Evolutionary conservation across 2,329 filamentous ascomycete genomes (phyloP).

Genomic region (Geosmithia putterillii): DNA sequence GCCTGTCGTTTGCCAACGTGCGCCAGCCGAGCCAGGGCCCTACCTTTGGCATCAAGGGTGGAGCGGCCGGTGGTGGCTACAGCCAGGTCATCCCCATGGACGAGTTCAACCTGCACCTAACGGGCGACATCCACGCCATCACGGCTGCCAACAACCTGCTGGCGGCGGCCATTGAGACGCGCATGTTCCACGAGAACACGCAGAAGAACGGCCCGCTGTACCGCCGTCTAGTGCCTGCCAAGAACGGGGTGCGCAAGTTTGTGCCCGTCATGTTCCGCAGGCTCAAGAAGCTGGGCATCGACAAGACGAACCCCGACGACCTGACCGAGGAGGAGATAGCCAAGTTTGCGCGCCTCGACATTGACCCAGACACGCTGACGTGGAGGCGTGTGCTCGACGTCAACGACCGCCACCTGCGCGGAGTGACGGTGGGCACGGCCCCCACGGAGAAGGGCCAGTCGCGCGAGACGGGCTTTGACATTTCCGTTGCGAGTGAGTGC

Average conservation of each 20-base stretch:
- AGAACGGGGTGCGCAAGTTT: conserved; percentile 83
- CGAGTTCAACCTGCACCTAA: conserved; percentile 96
- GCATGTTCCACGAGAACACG: conserved; percentile 95
- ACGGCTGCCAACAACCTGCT: conserved; percentile 95
- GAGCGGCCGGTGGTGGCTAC: conserved; percentile 93
- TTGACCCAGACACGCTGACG: conserved; percentile 93
- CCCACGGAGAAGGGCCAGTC: conserved; percentile 82
- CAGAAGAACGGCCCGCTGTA: conserved; percentile 86
- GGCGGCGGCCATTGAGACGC: conserved; percentile 90
- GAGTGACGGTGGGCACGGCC: conserved; percentile 79
- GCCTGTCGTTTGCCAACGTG: conserved; percentile 90
- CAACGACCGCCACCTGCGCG: conserved; percentile 87
- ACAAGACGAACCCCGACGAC: conserved; percentile 86
- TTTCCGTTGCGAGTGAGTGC: conserved; percentile 92
- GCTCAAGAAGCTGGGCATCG: conserved; percentile 88
- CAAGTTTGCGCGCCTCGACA: conserved; percentile 86
- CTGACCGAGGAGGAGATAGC: conserved; percentile 81
- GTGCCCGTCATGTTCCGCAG: conserved; percentile 84
- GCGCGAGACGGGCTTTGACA: conserved; percentile 89
- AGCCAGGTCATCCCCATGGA: conserved; percentile 99
- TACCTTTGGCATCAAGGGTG: conserved; percentile 98
- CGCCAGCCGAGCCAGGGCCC: conserved; percentile 94
- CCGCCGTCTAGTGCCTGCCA: conserved; percentile 73
- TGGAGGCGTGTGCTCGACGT: conserved; percentile 95
- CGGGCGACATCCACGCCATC: conserved; percentile 95